Base-by-base conservation (phyloP, 2,329 filamentous ascomycete species). In the Emmonsiellopsis sp. region DNA sequence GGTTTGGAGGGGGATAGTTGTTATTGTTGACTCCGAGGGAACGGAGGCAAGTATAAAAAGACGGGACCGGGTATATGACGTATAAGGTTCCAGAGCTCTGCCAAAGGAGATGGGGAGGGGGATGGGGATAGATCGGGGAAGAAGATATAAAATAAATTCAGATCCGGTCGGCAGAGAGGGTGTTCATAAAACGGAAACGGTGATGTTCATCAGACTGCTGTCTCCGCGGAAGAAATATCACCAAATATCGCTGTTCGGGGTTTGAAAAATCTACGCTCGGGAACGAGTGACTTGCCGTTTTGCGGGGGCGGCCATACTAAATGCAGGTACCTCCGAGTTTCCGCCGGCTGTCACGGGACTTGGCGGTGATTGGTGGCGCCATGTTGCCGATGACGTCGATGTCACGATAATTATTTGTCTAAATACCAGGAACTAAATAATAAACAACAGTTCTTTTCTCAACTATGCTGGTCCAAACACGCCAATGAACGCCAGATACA, bases 1-100 rank as follows among this genome's bases (percentile, higher is more conserved):
- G 17, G 17, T 39, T 53, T 43, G 53, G 34, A 51, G 46, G 53
- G 40, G 51, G 32, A 52, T 42, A 53, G 36, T 43, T 52, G 33
- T 17, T 37, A 51, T 51, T 13, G 14, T 40, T 31, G 9, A 53
- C 13, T 9, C 13, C 36, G 13, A 39, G 36, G 36, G 17, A 0
- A 17, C 17, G 17, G 36, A 39, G 9, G 36, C 13, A 10, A 27
- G 21, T 27, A 27, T 27, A 27, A 17, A 17, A 17, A 27, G 21
- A 27, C 21, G 21, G 21, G 21, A 27, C 21, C 21, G 21, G 21
- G 21, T 27, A 27, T 27, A 27, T 27, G 21, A 27, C 21, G 21
- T 27, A 27, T 27, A 27, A 27, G 21, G 21, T 27, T 27, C 21
- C 21, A 27, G 21, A 27, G 21, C 3, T 27, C 17, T 17, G 17